Evolutionary conservation across 2,329 filamentous ascomycete genomes (phyloP), one percentile per base, ranked within the genome.

Genomic region (Microsporum audouinii): DNA sequence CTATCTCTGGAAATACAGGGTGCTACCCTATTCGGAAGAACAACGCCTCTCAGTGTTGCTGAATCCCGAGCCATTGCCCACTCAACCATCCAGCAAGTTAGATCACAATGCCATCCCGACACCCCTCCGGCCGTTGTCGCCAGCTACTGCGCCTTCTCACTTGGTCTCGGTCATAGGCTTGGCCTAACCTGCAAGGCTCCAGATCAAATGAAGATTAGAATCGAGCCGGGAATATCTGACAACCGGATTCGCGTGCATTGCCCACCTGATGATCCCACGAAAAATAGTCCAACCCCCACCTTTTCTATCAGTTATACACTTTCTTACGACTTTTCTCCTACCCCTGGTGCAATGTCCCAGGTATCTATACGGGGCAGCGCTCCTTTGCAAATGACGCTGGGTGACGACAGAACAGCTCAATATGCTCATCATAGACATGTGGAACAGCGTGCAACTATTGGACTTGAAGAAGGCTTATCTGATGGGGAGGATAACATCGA

Each of bases 111-210:
- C 56, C 39, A 49, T 58, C 66, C 69, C 3, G 67, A 68, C 3
- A 55, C 71, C 0, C 65, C 72, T 5, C 56, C 62, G 10, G 63
- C 64, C 1, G 63, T 65, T 1, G 61, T 69, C 23, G 66, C 67
- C 1, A 62, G 70, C 2, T 67, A 72, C 36, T 65, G 72, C 36
- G 73, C 71, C 5, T 66, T 73, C 2, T 70, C 71, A 56, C 70
- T 77, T 14, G 74, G 74, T 7, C 61, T 76, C 5, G 71, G 71
- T 1, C 68, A 70, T 29, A 67, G 72, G 45, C 68, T 75, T 27
- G 74, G 73, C 1, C 61, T 72, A 5, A 60, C 65, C 23, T 64
- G 69, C 5, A 67, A 63, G n/a, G 62, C 61, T 12, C 65, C 66
- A n/a, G 65, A 64, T 6, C 60, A 65, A 2, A 62, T 75, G n/a